These are phyloP conservation scores for Emericellopsis cladophorae DNA, from an alignment of 2,329 filamentous ascomycete genomes.

Conservation along the genomic window DNA sequence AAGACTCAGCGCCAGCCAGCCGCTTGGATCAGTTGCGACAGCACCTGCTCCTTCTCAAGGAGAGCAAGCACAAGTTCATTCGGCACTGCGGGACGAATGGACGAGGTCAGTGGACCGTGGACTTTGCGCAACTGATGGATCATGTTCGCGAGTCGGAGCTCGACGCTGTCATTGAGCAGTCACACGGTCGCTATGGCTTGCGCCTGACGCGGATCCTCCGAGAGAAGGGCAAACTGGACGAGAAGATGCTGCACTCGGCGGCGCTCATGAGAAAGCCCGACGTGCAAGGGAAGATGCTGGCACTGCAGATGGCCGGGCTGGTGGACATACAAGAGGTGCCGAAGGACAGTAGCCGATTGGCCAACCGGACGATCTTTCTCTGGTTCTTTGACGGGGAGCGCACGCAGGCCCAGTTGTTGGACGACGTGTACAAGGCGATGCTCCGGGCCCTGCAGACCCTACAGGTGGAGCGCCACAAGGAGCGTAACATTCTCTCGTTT, in stretches of 20 bases:
- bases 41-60: conserved; percentile 60
- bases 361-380: conserved; percentile 76
- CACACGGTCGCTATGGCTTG: conserved; percentile 63
- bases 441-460: conserved; percentile 71
- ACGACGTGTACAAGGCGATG: conserved; percentile 85
- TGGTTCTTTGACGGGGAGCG: conserved; percentile 81
- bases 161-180: conserved; percentile 67
- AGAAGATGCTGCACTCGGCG: conserved; percentile 72
- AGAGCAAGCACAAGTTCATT: conserved; percentile 57
- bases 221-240: conserved; percentile 85
- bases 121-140: conserved; percentile 63
- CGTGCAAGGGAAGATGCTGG: conserved; percentile 70
- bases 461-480: conserved; percentile 58
- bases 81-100: conserved; percentile 51
- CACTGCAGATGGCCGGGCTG: conserved; percentile 76
- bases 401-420: conserved; percentile 56
- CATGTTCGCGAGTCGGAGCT: conserved; percentile 65
- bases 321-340: conserved; percentile 92
- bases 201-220: conserved; percentile 77
- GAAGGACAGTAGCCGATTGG: conserved; percentile 69
- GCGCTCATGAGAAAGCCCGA: conserved; percentile 78
- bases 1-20: conserved; percentile 25
- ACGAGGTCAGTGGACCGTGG: conserved; percentile 68
- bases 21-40: conserved; percentile 51
- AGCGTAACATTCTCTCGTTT: conserved; percentile 64